These are phyloP conservation scores for Clohesyomyces aquaticus DNA, from an alignment of 495 filamentous ascomycete genomes.

Conservation along the genomic window DNA sequence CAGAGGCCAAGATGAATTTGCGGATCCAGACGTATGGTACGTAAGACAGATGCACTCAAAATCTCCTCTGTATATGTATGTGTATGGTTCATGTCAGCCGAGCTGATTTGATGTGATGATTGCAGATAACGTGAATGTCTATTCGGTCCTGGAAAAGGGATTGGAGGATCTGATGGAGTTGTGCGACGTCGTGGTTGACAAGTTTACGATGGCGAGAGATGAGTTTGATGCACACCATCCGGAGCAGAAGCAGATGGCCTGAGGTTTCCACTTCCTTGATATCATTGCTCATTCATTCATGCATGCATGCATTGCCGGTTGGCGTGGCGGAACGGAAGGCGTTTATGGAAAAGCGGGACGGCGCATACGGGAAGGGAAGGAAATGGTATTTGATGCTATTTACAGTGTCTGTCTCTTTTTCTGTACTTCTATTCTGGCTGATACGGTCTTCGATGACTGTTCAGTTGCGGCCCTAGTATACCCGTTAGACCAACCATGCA, in stretches of 20 bases:
- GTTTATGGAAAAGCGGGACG: conserved; percentile 23
- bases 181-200: conserved; percentile 87
- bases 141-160: conserved; percentile 86
- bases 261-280: not conserved
- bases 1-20: conserved; percentile 93
- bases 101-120: too few species aligned
- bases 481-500: conserved; percentile 20
- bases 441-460: not conserved
- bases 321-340: too few species aligned
- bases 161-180: conserved; percentile 84
- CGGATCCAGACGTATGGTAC: conserved; percentile 94
- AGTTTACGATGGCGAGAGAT: conserved; percentile 71
- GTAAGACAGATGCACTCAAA: conserved; percentile 39
- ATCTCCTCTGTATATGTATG: not conserved
- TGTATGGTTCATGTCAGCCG: conserved; percentile 3
- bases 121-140: conserved; percentile 81
- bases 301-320: too few species aligned
- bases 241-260: not conserved
- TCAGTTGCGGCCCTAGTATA: conserved; percentile 36
- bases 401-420: conserved; percentile 31
- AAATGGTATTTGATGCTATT: conserved; percentile 41
- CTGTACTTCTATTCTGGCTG: not conserved
- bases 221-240: conserved; percentile 35
- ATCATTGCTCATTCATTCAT: conserved; percentile 27
- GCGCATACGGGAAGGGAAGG: conserved; percentile 29